Percentiles rank a stretch among this genome's conserved stretches.
Evolutionary conservation across 2,329 filamentous ascomycete genomes (phyloP).

Genomic region (Sporothrix inflata): DNA sequence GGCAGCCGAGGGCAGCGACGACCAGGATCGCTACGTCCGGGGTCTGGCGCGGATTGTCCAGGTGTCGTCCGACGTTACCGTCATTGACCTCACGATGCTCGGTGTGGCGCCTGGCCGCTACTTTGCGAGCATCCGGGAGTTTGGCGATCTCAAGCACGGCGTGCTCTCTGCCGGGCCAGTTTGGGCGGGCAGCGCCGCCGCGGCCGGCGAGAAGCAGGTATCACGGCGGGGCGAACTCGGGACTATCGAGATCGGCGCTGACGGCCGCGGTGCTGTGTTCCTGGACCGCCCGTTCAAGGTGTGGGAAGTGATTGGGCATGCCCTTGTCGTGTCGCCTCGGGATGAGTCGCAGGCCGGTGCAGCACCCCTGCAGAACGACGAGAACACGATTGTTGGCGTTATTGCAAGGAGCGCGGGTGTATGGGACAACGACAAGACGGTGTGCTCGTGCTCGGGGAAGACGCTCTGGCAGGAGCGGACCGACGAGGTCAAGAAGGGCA

Average conservation of each 20-base stretch:
- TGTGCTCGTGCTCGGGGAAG: slow-evolving; percentile 97
- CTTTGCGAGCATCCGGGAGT: slow-evolving; percentile 80
- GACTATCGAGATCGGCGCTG: slow-evolving; percentile 71
- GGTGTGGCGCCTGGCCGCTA: slow-evolving; percentile 83
- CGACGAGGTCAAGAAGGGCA: slow-evolving; percentile 86
- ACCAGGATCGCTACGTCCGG: slow-evolving; percentile 64
- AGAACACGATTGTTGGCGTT: slow-evolving; percentile 86
- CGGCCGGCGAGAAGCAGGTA: slow-evolving; percentile 49
- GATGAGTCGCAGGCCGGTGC: slow-evolving; percentile 56
- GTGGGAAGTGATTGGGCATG: slow-evolving; percentile 95
- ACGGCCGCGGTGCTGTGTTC: slow-evolving; percentile 79
- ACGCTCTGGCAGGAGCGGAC: slow-evolving; percentile 96
- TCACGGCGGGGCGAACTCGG: slow-evolving; percentile 69
- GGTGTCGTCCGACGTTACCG: slow-evolving; percentile 74
- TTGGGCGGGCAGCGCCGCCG: slow-evolving; percentile 60
- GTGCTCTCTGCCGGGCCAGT: slow-evolving; percentile 81
- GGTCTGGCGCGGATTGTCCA: slow-evolving; percentile 94
- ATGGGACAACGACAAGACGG: slow-evolving; percentile 98
- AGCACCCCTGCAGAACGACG: slow-evolving; percentile 68
- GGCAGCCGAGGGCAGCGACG: slow-evolving; percentile 31
- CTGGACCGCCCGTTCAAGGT: slow-evolving; percentile 81
- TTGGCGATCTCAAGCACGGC: slow-evolving; percentile 83
- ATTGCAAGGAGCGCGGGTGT: slow-evolving; percentile 95
- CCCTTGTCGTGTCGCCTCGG: slow-evolving; percentile 78
- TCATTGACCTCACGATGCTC: slow-evolving; percentile 85